Base-by-base conservation (phyloP, 192 early-diverging fungal genomes). In the Backusella parvicylindrica region DNA sequence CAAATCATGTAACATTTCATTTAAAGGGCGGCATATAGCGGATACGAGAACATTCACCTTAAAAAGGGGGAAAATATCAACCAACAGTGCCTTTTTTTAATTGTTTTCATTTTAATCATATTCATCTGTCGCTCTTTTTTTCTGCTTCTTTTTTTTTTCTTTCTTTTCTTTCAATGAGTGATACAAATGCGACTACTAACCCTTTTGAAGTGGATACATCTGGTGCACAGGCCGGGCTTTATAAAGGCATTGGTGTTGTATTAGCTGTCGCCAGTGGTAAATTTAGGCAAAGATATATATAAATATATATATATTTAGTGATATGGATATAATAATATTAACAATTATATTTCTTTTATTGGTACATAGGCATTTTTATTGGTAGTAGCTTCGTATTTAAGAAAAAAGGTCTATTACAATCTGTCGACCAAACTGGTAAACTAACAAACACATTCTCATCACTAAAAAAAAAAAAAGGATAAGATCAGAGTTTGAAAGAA, bases 331-430 rank as follows among this genome's bases (percentile, higher is more conserved):
- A 15, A 53, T 16, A 28, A 66, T 21, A 60, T 37, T 21, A 49
- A 33, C 18, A 64, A 35, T 43, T 23, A 1, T 9, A 64, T 64
- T 63, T 35, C 43, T 32, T 30, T 28, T 53, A 35, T 41, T 31
- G 23, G 1, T 21, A 13, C 66, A 92, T 91, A 80, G 92, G 94
- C 53, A 66, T 92, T 21, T 92, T 97, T 75, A 98, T 97, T 75
- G 97, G 96, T 12, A 90, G 91, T 30, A 95, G 93, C 73, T 97
- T 97, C 82, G 92, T 99, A 38, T 86, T 99, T 73, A 97, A 96
- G 76, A 99, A 99, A 82, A 95, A 94, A 75, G 97, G 95, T 12
- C 85, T 99, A 23, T 82, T 96, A 73, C 92, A 96, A 72, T 88
- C 91, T 3, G 85, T 85, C 23, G 87, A 87, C 47, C 79, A 84